phyloP scores from a whole-genome alignment of 106 monocot genomes.

The Allium fistulosum region DNA sequence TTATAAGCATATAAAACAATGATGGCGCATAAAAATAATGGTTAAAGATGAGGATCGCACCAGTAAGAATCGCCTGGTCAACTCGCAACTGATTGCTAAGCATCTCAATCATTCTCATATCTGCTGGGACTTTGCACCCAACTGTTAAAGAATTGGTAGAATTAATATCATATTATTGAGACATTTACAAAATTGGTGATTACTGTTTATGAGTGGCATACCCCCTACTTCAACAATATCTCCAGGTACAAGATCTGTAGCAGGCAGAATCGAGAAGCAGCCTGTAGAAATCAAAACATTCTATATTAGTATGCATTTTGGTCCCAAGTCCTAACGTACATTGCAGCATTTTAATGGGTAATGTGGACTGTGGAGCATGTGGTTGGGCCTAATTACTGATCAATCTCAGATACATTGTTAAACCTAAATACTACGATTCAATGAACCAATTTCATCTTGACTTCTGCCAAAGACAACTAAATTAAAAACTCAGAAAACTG shows the following conservation, averaged over 20 bases:
- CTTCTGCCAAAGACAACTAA: too few relatives aligned
- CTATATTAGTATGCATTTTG: background rate
- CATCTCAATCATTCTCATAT: slow-evolving; percentile 93
- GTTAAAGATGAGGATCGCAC: slow-evolving; percentile 25
- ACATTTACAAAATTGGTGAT: background rate
- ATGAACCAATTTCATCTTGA: too few relatives aligned
- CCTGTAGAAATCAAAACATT: slow-evolving; percentile 36
- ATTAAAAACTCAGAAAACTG: too few relatives aligned
- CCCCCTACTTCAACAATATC: slow-evolving; percentile 99
- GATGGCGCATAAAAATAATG: slow-evolving; percentile 2
- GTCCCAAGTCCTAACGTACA: too few relatives aligned
- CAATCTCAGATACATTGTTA: too few relatives aligned
- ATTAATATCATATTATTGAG: background rate
- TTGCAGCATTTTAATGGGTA: too few relatives aligned
- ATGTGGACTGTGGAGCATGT: too few relatives aligned
- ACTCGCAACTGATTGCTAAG: slow-evolving; percentile 95
- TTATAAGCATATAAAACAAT: background rate
- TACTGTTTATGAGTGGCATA: slow-evolving; percentile 12
- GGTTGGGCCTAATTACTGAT: too few relatives aligned
- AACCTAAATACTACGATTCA: too few relatives aligned
- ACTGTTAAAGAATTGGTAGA: slow-evolving; percentile 29
- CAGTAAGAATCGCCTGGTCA: slow-evolving; percentile 99
- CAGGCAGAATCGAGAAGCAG: slow-evolving; percentile 93
- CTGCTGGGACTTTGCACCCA: slow-evolving; percentile 95
- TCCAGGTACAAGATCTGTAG: slow-evolving; percentile 93